A percentile compares a stretch with the other conserved stretches of the same genome.
These are phyloP conservation scores for Lactifluus rugatus DNA, from an alignment of 768 basidiomycete genomes.

Conservation along the genomic window DNA sequence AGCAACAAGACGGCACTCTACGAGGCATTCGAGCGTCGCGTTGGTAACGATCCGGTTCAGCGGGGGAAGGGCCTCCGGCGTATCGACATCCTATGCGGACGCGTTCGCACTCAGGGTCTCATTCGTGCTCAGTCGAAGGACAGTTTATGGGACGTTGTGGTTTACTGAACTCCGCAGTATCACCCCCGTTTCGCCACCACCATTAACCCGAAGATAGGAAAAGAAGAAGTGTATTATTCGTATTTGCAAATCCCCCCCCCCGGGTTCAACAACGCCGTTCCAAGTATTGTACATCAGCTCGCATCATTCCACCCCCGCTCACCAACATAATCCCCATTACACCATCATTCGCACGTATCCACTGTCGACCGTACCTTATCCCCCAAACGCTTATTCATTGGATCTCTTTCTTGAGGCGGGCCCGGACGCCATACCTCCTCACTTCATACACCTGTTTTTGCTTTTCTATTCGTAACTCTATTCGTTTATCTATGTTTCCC, in stretches of 20 bases:
- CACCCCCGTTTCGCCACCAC: neutral
- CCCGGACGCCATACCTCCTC: constrained; percentile 7
- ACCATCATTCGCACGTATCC: constrained; percentile 1
- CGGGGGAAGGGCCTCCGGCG: constrained; percentile 9
- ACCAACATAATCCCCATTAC: constrained; percentile 7
- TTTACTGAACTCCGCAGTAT: neutral
- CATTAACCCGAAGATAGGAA: neutral
- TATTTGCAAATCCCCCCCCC: constrained; percentile 6
- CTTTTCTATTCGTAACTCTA: constrained; percentile 16
- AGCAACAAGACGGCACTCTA: neutral
- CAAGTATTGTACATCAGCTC: constrained; percentile 13
- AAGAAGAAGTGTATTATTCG: constrained; percentile 16
- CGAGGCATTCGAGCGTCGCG: neutral
- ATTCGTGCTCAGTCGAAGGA: constrained; percentile 11
- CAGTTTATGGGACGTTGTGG: constrained; percentile 4
- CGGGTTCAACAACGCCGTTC: neutral
- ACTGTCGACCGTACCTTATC: neutral
- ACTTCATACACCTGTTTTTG: neutral
- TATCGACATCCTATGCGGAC: constrained; percentile 1
- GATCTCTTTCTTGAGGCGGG: neutral
- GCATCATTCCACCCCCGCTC: constrained; percentile 8
- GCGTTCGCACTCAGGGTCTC: constrained; percentile 1
- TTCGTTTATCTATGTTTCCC: constrained; percentile 11
- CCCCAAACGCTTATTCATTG: neutral
- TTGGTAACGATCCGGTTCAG: neutral